These are phyloP conservation scores for Tolypocladium sp. DNA, from an alignment of 2,329 filamentous ascomycete genomes.

Conservation along the genomic window DNA sequence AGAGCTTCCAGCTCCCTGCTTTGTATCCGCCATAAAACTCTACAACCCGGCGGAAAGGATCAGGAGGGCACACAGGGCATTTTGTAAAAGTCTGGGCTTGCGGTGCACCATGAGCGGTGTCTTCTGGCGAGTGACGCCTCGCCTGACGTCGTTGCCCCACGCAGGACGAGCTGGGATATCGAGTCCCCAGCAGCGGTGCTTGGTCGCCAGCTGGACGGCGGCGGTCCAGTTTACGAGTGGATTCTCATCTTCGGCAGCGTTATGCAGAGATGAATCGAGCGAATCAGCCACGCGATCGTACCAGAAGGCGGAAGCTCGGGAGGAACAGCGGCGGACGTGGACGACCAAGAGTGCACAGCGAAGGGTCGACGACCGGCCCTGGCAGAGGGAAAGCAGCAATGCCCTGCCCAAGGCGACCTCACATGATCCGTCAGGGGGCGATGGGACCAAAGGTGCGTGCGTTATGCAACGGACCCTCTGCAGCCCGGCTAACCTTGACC, in stretches of 20 bases:
- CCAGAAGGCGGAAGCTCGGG: not conserved
- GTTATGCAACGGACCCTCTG: conserved; percentile 3
- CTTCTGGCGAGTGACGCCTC: not conserved
- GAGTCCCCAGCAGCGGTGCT: not conserved
- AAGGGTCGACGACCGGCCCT: conserved; percentile 52
- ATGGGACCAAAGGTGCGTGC: conserved; percentile 19
- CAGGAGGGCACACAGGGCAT: not conserved
- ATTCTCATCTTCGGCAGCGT: not conserved
- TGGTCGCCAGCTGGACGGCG: not conserved
- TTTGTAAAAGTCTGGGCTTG: not conserved
- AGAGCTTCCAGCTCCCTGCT: not conserved
- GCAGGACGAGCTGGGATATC: too few species aligned
- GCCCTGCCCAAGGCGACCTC: conserved; percentile 23
- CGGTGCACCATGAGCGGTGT: not conserved
- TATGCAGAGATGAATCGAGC: not conserved
- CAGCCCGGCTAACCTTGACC: not conserved
- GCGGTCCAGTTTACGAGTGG: not conserved
- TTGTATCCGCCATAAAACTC: not conserved
- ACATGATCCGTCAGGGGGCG: conserved; percentile 13
- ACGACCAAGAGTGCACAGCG: conserved; percentile 29
- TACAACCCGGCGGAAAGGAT: not conserved
- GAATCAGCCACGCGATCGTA: not conserved
- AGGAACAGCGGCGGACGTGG: not conserved
- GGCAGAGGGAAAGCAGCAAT: conserved; percentile 52
- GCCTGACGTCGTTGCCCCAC: not conserved